phyloP scores from a whole-genome alignment of 306 rosid genomes.

The Neltuma alba region DNA sequence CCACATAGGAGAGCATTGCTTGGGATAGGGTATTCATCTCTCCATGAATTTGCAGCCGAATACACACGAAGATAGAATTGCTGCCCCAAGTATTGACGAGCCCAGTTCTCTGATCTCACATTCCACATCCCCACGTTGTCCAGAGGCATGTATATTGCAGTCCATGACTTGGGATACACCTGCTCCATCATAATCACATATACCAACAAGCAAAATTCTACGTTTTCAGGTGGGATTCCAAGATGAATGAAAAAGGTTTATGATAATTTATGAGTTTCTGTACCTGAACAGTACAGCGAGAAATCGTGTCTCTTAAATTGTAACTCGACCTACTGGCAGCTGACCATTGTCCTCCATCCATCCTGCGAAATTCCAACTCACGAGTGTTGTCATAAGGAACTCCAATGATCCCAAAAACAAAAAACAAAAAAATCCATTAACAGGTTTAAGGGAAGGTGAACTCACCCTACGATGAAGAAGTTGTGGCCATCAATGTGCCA shows the following conservation, averaged over 20 bases:
- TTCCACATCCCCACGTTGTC: constrained; percentile 98
- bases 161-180: constrained; percentile 92
- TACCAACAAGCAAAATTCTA: background rate
- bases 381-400: background rate
- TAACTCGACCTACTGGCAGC: constrained; percentile 60
- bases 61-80: constrained; percentile 82
- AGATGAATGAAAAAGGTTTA: background rate
- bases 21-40: constrained; percentile 86
- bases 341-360: constrained; percentile 90
- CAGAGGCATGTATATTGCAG: constrained; percentile 80
- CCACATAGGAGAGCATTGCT: constrained; percentile 73
- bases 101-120: constrained; percentile 83
- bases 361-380: constrained; percentile 47
- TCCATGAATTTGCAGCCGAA: constrained; percentile 74
- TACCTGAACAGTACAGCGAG: constrained; percentile 89
- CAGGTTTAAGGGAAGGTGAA: background rate
- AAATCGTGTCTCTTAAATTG: constrained; percentile 75
- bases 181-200: constrained; percentile 9
- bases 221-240: background rate
- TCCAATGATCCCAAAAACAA: too few species aligned
- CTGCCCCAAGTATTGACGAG: constrained; percentile 77
- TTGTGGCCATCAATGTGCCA: constrained; percentile 85
- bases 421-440: background rate
- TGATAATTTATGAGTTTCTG: background rate
- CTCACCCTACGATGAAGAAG: constrained; percentile 84